A percentile compares a stretch with the other conserved stretches of the same genome.
Evolutionary conservation across 1,284 basidiomycete species (phyloP).

Genomic region (Apiotrichum siamense): DNA sequence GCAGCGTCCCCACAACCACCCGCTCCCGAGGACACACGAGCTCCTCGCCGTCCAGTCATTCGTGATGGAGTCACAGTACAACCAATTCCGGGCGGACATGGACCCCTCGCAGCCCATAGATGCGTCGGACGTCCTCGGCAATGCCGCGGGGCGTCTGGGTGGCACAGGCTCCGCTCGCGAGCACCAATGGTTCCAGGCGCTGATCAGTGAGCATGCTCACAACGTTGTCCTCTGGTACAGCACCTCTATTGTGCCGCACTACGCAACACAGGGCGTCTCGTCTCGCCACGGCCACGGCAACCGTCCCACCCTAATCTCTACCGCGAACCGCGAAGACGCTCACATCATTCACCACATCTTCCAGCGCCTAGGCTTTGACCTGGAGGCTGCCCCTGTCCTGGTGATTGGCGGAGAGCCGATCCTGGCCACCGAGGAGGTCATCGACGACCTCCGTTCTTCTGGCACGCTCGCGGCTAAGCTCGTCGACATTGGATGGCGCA

Average conservation of each 20-base stretch:
- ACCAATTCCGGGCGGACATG: slow-evolving; percentile 28
- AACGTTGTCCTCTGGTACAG: slow-evolving; percentile 40
- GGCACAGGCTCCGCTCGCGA: slow-evolving; percentile 15
- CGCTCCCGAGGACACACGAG: slow-evolving; percentile 39
- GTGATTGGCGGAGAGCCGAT: slow-evolving; percentile 32
- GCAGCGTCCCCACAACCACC: slow-evolving; percentile 25
- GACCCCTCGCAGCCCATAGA: slow-evolving; percentile 36
- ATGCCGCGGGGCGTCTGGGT: slow-evolving; percentile 23
- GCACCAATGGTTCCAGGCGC: slow-evolving; percentile 27
- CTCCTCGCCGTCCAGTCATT: slow-evolving; percentile 45
- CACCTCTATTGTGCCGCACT: slow-evolving; percentile 17
- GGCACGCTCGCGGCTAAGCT: slow-evolving; percentile 22
- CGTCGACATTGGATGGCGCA: slow-evolving; percentile 9
- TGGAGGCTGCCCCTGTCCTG: slow-evolving; percentile 24
- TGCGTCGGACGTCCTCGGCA: slow-evolving; percentile 34
- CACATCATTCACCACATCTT: slow-evolving; percentile 21
- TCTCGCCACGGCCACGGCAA: slow-evolving; percentile 24
- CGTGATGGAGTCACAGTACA: slow-evolving; percentile 32
- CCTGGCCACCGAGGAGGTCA: slow-evolving; percentile 16
- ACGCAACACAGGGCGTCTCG: slow-evolving; percentile 25
- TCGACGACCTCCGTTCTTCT: slow-evolving; percentile 22
- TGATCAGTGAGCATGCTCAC: slow-evolving; percentile 25
- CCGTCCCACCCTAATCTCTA: slow-evolving; percentile 25
- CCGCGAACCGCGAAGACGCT: slow-evolving; percentile 23
- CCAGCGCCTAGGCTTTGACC: slow-evolving; percentile 22